phyloP scores from a whole-genome alignment of 768 basidiomycete species.

The Serendipita indica region DNA sequence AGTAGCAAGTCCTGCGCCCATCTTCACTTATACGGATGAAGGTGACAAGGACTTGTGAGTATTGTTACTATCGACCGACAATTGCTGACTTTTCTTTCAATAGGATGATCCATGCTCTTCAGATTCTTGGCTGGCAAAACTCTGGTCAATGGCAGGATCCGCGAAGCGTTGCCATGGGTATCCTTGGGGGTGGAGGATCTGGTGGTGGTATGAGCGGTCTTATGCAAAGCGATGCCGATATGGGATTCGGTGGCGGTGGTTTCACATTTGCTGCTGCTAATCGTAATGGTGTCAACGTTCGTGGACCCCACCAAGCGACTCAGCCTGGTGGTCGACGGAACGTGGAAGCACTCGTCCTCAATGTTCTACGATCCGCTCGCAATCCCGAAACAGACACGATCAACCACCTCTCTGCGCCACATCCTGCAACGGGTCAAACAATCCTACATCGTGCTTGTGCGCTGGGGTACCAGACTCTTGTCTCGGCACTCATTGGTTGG shows the following conservation, averaged over 20 bases:
- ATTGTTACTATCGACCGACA: not conserved
- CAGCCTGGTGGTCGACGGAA: slow-evolving; percentile 34
- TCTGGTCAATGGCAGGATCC: slow-evolving; percentile 90
- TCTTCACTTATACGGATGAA: slow-evolving; percentile 86
- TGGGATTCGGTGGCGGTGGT: slow-evolving; percentile 10
- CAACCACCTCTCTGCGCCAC: slow-evolving; percentile 44
- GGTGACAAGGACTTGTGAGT: slow-evolving; percentile 78
- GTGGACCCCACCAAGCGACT: slow-evolving; percentile 34
- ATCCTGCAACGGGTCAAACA: slow-evolving; percentile 56
- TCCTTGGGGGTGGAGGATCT: slow-evolving; percentile 45
- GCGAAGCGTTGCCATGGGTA: slow-evolving; percentile 83
- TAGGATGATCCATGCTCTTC: slow-evolving; percentile 90
- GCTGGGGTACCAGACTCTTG: slow-evolving; percentile 57
- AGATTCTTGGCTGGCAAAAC: slow-evolving; percentile 93
- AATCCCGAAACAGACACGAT: slow-evolving; percentile 17
- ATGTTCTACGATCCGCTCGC: slow-evolving; percentile 50
- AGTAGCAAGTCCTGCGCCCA: slow-evolving; percentile 33
- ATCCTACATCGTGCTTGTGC: slow-evolving; percentile 77
- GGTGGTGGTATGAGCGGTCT: slow-evolving; percentile 30
- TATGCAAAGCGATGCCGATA: slow-evolving; percentile 8
- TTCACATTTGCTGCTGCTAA: not conserved
- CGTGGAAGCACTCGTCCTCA: slow-evolving; percentile 63
- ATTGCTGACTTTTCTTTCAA: slow-evolving; percentile 13
- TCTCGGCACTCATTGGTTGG: slow-evolving; percentile 53
- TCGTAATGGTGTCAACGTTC: not conserved